These are phyloP conservation scores for Leishmania turanica DNA, from an alignment of 208 protist genomes.

Conservation along the genomic window DNA sequence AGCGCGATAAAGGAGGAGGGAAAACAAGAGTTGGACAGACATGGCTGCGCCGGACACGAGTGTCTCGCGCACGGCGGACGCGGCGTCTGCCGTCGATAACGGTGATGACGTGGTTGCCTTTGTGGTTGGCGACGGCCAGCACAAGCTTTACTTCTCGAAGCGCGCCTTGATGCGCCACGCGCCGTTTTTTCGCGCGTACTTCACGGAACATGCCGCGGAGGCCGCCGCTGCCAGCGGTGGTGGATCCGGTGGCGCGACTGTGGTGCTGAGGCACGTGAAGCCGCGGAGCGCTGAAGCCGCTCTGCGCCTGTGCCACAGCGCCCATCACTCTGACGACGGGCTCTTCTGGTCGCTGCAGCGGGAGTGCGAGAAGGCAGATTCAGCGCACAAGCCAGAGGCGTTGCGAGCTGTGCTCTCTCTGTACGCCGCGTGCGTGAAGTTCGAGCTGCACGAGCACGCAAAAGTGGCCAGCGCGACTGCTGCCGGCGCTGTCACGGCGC, in stretches of 20 bases:
- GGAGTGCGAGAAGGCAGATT: not conserved
- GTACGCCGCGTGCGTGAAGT: slow-evolving; percentile 34
- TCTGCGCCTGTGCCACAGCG: slow-evolving; percentile 28
- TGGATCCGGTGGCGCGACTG: not conserved
- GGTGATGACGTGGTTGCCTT: slow-evolving; percentile 22
- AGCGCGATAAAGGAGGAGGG: not conserved
- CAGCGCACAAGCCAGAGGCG: not conserved
- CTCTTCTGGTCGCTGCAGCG: slow-evolving; percentile 25
- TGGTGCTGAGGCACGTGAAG: slow-evolving; percentile 26
- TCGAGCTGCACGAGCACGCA: slow-evolving; percentile 35
- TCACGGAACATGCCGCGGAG: slow-evolving; percentile 2
- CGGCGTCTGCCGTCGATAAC: not conserved
- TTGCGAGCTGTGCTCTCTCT: slow-evolving; percentile 31
- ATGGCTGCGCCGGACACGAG: not conserved
- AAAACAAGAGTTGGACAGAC: not conserved
- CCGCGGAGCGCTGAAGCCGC: slow-evolving; percentile 29
- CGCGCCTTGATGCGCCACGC: slow-evolving; percentile 16
- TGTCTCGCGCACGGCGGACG: not conserved
- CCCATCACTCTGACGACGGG: slow-evolving; percentile 23
- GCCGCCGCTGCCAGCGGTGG: not conserved
- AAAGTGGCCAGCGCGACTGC: not conserved
- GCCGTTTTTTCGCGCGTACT: slow-evolving; percentile 23
- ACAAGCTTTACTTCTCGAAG: slow-evolving; percentile 25
- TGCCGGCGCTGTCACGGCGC: slow-evolving; percentile 2
- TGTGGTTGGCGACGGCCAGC: slow-evolving; percentile 11